Base-by-base conservation (phyloP, 805 yeast species). In the Aciculoconidium aculeatum region DNA sequence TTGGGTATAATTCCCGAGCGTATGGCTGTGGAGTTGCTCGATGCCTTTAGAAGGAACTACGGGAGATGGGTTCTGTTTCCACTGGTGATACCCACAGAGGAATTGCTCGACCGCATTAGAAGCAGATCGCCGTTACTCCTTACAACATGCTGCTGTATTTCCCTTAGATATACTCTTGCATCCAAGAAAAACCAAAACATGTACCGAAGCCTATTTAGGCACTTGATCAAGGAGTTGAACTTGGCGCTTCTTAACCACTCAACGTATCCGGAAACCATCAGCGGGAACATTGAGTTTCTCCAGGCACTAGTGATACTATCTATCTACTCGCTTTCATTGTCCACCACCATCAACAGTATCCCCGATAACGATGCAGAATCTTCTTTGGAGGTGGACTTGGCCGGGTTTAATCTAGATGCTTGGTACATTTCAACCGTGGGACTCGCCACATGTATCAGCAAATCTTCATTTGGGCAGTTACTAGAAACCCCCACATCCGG, bases 31-130 rank as follows among this genome's bases (percentile, higher is more conserved):
- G 59, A 61, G 11, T 51, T 81, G 21, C 53, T 82, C 39, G 65
- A 64, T 30, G 70, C 69, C 26, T 83, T 82, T 47, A 58, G 80
- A 23, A 72, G 75, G 27, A 67, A 80, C 43, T 82, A 77, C 45
- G 85, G 87, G 4, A 65, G 85, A 17, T 83, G 94, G 94, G 75
- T 80, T 3, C 74, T 82, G 31, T 74, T 82, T 28, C 86, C 88
- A 0, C 67, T 68, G 17, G 58, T 58, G 9, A 45, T 70, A 19
- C 47, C 75, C 4, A 65, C 78, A 0, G 67, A 58, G 11, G 59
- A 56, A 19, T 55, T 82, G 13, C 57, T 80, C 7, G 66, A 61
- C 4, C 51, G 68, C 18, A 61, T 81, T 23, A 49, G 75, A 21
- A 35, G 45, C 14, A 61, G 66, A 21, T 75, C 83, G 12, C 75